Evolutionary conservation across 2,329 filamentous ascomycete genomes (phyloP).

Genomic region (Blastomyces gilchristii): DNA sequence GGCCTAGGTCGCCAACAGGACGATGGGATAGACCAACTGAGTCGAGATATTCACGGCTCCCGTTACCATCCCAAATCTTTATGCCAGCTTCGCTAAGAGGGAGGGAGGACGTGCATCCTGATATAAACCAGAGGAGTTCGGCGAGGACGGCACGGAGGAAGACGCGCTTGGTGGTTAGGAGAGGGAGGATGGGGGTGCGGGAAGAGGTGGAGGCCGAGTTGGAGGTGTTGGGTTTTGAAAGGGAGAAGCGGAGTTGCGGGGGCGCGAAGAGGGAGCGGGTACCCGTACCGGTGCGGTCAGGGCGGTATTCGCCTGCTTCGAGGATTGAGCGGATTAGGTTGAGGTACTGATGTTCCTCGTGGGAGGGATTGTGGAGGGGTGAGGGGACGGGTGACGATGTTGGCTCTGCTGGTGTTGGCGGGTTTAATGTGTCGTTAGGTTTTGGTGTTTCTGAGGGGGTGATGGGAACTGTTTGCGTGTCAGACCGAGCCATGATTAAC

Average conservation of each 20-base stretch:
- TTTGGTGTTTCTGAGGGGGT: constrained; percentile 5
- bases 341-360: constrained; percentile 93
- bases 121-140: constrained; percentile 93
- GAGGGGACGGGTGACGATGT: constrained; percentile 10
- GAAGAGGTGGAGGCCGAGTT: constrained; percentile 31
- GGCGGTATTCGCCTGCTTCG: constrained; percentile 70
- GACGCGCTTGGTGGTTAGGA: constrained; percentile 94
- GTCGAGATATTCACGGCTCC: constrained; percentile 81
- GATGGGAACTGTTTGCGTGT: background rate
- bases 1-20: constrained; percentile 79
- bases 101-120: constrained; percentile 68
- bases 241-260: constrained; percentile 71
- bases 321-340: constrained; percentile 80
- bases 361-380: constrained; percentile 29
- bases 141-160: constrained; percentile 82
- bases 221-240: constrained; percentile 48
- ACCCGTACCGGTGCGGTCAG: constrained; percentile 87
- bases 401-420: constrained; percentile 13
- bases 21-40: constrained; percentile 70
- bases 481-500: background rate
- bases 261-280: constrained; percentile 86
- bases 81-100: constrained; percentile 69
- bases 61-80: constrained; percentile 98
- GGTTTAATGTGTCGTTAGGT: constrained; percentile 13
- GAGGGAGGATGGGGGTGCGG: constrained; percentile 61